Evolutionary conservation across 371 early-diverging fungal genomes (phyloP).

Genomic region (Mortierella sp.): DNA sequence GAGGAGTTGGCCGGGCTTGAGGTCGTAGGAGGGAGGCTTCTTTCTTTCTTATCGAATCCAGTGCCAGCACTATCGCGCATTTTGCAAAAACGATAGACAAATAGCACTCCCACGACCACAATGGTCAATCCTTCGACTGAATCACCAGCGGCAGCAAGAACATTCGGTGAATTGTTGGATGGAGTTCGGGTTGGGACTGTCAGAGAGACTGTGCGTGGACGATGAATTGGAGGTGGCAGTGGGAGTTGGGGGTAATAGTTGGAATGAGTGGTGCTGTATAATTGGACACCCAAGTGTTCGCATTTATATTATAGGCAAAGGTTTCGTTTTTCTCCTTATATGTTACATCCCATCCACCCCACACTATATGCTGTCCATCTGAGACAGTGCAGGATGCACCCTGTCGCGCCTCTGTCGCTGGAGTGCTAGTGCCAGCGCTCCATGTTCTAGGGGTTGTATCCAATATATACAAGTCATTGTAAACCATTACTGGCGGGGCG

Average conservation of each 20-base stretch:
- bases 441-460: background rate
- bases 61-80: background rate
- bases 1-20: background rate
- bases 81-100: background rate
- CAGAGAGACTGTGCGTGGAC: background rate
- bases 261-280: background rate
- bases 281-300: background rate
- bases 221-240: background rate
- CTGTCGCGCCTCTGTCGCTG: background rate
- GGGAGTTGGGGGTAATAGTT: background rate
- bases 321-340: background rate
- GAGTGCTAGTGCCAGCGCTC: background rate
- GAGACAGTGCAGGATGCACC: background rate
- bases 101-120: background rate
- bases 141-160: background rate
- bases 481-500: background rate
- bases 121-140: background rate
- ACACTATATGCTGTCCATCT: constrained; percentile 1
- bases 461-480: background rate
- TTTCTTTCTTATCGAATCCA: background rate
- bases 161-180: background rate
- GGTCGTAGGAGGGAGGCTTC: background rate
- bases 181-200: background rate
- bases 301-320: background rate
- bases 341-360: constrained; percentile 2